Base-by-base conservation (phyloP, 768 basidiomycete genomes). In the Mycena rebaudengoi region DNA sequence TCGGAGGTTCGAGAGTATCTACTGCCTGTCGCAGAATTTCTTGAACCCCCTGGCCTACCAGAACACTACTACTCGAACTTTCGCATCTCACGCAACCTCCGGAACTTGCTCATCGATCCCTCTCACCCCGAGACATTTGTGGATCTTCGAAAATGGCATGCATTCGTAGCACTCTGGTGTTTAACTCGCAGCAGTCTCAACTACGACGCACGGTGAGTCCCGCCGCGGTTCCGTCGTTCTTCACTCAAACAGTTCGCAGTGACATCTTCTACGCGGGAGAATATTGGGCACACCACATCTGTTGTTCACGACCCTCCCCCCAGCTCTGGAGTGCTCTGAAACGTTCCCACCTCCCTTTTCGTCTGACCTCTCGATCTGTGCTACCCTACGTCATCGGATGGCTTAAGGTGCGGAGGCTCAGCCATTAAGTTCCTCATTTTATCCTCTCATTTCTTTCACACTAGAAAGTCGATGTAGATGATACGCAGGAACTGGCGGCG, bases 231-330 rank as follows among this genome's bases (percentile, higher is more conserved):
- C 16, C 13, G 3, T n/a, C 45, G n/a, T 21, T 3, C 39, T 7
- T 13, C 7, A 16, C 25, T 30, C 32, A 32, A n/a, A 10, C 33
- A 14, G 29, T 18, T 16, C 1, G 3, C 57, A 49, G 57, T 1
- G 57, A 59, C 48, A 50, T 59, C 20, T 41, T 59, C 39, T 59
- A 43, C 37, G 57, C 46, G 3, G n/a, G 26, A 20, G 57, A 59
- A 7, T 59, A 49, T 40, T 59, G 57, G 57, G 37, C 46, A 5
- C n/a, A 49, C 1, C 57, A 59, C 12, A 14, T 50, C 2, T 43
- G 57, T 39, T 16, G 28, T 3, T 33, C 56, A 13, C 56, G 35
- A 8, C 45, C 46, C 1, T 58, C 56, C 20, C 45, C 48, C 28
- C 45, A 30, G 13, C 46, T 58, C 26, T 58, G 56, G 56, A 46